These are phyloP conservation scores for Gaeumannomyces tritici DNA, from an alignment of 2,329 filamentous ascomycete genomes.

Conservation along the genomic window DNA sequence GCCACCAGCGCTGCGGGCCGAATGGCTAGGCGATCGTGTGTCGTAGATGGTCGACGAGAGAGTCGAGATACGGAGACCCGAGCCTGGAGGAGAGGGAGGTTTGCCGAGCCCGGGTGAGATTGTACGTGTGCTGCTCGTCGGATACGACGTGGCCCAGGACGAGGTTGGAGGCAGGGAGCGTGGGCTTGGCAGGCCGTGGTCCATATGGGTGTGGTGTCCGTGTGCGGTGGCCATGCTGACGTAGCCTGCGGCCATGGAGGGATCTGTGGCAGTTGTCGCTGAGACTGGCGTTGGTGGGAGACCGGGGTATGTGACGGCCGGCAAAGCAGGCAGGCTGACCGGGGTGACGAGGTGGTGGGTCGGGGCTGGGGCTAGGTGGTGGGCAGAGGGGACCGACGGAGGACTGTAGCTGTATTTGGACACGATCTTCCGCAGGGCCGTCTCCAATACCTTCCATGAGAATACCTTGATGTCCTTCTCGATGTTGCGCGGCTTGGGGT, in stretches of 20 bases:
- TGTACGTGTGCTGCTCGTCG: conserved; percentile 24
- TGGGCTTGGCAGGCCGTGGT: conserved; percentile 42
- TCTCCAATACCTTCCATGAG: conserved; percentile 81
- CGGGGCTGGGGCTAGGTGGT: conserved; percentile 9
- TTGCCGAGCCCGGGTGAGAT: conserved; percentile 32
- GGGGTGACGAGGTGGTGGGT: conserved; percentile 30
- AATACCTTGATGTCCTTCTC: conserved; percentile 99
- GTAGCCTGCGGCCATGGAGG: conserved; percentile 26
- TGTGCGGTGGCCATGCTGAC: conserved; percentile 20
- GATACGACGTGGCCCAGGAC: conserved; percentile 33
- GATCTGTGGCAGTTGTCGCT: conserved; percentile 22
- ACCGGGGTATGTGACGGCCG: conserved; percentile 25
- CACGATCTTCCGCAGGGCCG: conserved; percentile 95
- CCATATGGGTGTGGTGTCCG: conserved; percentile 21
- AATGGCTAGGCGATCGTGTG: conserved; percentile 11
- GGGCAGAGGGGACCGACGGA: conserved; percentile 22
- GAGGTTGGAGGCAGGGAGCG: conserved; percentile 38
- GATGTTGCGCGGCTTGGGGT: conserved; percentile 92
- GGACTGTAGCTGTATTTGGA: conserved; percentile 72
- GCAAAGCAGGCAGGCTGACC: conserved; percentile 17
- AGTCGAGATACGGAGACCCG: conserved; percentile 23
- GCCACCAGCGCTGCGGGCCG: conserved; percentile 9
- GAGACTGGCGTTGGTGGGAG: conserved; percentile 36
- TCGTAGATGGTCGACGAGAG: conserved; percentile 27
- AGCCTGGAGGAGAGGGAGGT: conserved; percentile 21